phyloP scores from a whole-genome alignment of 2,329 filamentous ascomycete genomes.

The Dothistroma pini region DNA sequence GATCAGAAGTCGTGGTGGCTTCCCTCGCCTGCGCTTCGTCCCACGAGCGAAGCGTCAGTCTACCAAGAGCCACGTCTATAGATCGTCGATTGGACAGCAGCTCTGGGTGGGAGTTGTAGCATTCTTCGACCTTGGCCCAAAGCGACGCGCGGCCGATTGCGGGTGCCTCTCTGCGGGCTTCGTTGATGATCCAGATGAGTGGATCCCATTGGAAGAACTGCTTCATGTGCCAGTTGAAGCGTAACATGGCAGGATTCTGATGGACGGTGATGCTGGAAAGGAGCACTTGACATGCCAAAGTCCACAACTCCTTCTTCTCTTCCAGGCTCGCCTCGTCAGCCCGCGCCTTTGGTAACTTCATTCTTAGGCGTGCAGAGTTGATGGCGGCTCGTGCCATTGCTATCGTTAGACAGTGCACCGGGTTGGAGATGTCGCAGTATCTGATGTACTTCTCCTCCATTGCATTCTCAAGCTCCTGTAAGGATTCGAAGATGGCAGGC shows the following conservation, averaged over 20 bases:
- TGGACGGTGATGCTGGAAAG: conserved; percentile 42
- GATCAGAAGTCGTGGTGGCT: conserved; percentile 5
- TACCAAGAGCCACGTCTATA: conserved; percentile 43
- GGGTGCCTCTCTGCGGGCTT: conserved; percentile 29
- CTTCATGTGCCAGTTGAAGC: conserved; percentile 52
- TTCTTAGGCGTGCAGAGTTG: conserved; percentile 43
- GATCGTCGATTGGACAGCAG: conserved; percentile 39
- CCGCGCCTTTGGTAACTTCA: conserved; percentile 44
- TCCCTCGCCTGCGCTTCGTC: conserved; percentile 26
- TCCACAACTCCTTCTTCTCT: conserved; percentile 41
- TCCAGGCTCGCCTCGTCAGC: conserved; percentile 28
- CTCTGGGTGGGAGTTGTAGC: conserved; percentile 43
- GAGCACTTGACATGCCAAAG: conserved; percentile 40
- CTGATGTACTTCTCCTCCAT: conserved; percentile 44
- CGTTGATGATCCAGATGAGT: conserved; percentile 35
- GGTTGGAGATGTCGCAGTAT: conserved; percentile 44
- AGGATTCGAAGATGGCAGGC: conserved; percentile 23
- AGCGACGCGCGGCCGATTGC: conserved; percentile 26
- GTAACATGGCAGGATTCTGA: conserved; percentile 38
- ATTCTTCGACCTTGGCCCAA: conserved; percentile 46
- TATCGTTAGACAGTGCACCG: conserved; percentile 43
- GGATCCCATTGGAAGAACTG: conserved; percentile 49
- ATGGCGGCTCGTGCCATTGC: conserved; percentile 45
- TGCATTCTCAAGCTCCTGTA: conserved; percentile 41
- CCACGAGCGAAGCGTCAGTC: conserved; percentile 46